Base-by-base conservation (phyloP, 2,329 filamentous ascomycete species). In the Arthrinium phaeospermum region DNA sequence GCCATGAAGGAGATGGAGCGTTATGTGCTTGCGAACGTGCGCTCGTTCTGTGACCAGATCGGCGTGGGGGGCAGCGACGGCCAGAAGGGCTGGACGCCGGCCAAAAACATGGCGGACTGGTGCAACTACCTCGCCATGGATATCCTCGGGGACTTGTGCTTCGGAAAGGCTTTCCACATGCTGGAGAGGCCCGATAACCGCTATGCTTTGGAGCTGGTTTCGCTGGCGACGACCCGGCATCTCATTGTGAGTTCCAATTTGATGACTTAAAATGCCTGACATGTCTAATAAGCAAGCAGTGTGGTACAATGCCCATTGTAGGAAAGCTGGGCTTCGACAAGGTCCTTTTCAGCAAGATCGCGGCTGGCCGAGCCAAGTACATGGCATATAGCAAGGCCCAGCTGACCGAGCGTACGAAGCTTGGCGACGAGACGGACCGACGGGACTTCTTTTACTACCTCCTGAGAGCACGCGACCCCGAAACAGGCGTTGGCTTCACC, bases 361-460 rank as follows among this genome's bases (percentile, higher is more conserved):
- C 92, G 14, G 87, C 87, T 34, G 91, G 91, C 61, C 88, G 92
- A 3, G 91, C 89, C 79, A 87, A 89, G 73, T 94, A 94, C 79
- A 92, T 94, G 87, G 86, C 87, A 70, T 93, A 93, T 82, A 92
- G 90, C 80, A 90, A 91, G 69, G 84, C 86, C 2, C 92, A 93
- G 81, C 86, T 93, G 53, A 87, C 87, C 19, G 89, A 93, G 77
- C 88, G 92, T 34, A 92, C 91, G 68, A 89, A 90, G 73, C 83
- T 92, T 37, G 91, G 91, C 41, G 90, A 90, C 75, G 90, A 89
- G 75, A 91, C 88, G 68, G 91, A 90, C 76, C 91, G 92, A 46
- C 90, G 91, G 72, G 92, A 94, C 79, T 94, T 94, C 84, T 94
- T 94, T 83, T 91, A 93, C 81, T 91, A 94, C 80, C 86, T 94